Evolutionary conservation across 768 basidiomycete genomes (phyloP).

Genomic region (Russula sp.): DNA sequence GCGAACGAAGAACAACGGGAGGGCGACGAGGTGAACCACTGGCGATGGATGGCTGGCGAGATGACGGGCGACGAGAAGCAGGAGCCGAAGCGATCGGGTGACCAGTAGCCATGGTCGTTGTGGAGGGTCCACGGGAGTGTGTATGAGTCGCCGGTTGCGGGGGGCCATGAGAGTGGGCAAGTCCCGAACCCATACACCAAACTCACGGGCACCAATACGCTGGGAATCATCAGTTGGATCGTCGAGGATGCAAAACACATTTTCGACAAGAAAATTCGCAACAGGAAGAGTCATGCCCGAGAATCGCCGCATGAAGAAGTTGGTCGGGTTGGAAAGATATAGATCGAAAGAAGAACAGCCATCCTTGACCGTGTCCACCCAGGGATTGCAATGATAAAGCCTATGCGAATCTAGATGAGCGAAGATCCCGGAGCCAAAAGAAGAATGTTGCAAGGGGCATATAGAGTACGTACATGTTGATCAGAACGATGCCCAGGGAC

Average conservation of each 20-base stretch:
- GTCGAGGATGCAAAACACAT: conserved; percentile 78
- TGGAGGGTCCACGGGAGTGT: conserved; percentile 59
- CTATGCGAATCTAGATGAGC: conserved; percentile 39
- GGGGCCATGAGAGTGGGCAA: conserved; percentile 70
- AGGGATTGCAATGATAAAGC: conserved; percentile 98
- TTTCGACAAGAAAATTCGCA: conserved; percentile 80
- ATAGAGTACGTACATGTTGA: conserved; percentile 76
- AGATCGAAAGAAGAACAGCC: conserved; percentile 77
- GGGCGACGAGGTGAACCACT: conserved; percentile 45
- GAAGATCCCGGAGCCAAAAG: conserved; percentile 20
- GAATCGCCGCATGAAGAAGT: conserved; percentile 88
- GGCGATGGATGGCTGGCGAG: conserved; percentile 57
- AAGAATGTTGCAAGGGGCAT: conserved; percentile 12
- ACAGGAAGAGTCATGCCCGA: conserved; percentile 84
- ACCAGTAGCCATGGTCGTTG: conserved; percentile 55
- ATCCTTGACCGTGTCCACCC: conserved; percentile 89
- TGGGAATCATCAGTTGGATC: conserved; percentile 56
- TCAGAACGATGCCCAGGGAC: conserved; percentile 97
- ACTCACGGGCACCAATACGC: conserved; percentile 76
- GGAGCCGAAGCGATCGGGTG: conserved; percentile 62
- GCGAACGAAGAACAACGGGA: conserved; percentile 49
- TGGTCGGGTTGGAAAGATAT: conserved; percentile 73
- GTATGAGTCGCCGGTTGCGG: conserved; percentile 35
- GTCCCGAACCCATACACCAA: conserved; percentile 82
- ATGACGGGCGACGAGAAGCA: conserved; percentile 67